Conservation (phyloP, 1,284 basidiomycete species). For the Grifola frondosa region DNA sequence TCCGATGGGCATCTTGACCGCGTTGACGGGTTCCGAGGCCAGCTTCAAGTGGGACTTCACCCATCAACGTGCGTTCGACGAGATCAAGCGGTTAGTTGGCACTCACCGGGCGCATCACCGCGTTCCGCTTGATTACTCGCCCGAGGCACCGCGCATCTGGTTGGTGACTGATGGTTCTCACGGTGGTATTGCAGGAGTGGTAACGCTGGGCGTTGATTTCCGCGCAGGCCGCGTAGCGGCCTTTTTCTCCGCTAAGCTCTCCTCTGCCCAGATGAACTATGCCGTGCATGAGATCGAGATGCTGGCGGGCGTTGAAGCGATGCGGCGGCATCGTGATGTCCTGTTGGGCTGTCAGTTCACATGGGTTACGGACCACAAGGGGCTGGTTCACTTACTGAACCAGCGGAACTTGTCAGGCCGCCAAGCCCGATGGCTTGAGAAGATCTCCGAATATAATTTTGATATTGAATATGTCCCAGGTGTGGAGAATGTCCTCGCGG, state of each 20-base stretch:
- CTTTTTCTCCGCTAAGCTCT: slow-evolving; percentile 32
- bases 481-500: slow-evolving; percentile 21
- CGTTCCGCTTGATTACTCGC: slow-evolving; percentile 19
- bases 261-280: slow-evolving; percentile 31
- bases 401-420: slow-evolving; percentile 24
- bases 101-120: slow-evolving; percentile 16
- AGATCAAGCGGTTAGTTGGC: slow-evolving; percentile 21
- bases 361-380: slow-evolving; percentile 27
- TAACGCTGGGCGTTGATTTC: slow-evolving; percentile 18
- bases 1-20: slow-evolving; percentile 18
- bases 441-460: slow-evolving; percentile 23
- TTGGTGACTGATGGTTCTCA: slow-evolving; percentile 16
- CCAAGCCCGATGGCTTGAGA: slow-evolving; percentile 24
- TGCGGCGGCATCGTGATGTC: slow-evolving; percentile 27
- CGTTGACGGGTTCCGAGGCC: slow-evolving; percentile 6
- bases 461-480: slow-evolving; percentile 19
- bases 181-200: slow-evolving; percentile 8
- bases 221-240: slow-evolving; percentile 12
- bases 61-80: slow-evolving; percentile 29
- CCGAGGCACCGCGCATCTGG: slow-evolving; percentile 13
- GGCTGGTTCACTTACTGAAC: slow-evolving; percentile 21
- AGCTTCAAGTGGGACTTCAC: slow-evolving; percentile 21
- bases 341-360: slow-evolving; percentile 20
- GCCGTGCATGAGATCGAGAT: slow-evolving; percentile 18
- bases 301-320: slow-evolving; percentile 29